phyloP scores from a whole-genome alignment of 2,329 filamentous ascomycete genomes.

The Neurospora crassa region DNA sequence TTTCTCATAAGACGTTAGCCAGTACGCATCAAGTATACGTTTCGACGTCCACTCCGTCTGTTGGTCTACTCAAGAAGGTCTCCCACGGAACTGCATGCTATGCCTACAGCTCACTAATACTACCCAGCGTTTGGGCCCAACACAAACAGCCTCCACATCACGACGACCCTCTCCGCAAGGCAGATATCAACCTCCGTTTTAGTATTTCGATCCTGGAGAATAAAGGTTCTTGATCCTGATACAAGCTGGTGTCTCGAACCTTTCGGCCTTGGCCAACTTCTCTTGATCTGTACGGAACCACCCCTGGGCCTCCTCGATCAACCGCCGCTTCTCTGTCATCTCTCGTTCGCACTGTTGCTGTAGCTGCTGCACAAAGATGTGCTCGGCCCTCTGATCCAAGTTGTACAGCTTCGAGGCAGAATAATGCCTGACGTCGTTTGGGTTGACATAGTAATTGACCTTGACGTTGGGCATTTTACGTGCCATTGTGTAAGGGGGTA shows the following conservation, averaged over 20 bases:
- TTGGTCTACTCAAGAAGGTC: neutral
- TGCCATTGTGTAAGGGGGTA: conserved; percentile 62
- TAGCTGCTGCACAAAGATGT: conserved; percentile 58
- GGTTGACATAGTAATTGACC: conserved; percentile 79
- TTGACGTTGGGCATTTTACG: conserved; percentile 62
- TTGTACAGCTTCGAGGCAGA: conserved; percentile 58
- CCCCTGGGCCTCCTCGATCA: conserved; percentile 71
- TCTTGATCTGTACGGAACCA: conserved; percentile 79
- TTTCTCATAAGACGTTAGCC: neutral
- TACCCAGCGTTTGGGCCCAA: neutral
- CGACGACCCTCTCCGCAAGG: neutral
- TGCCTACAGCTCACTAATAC: neutral
- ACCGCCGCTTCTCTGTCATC: conserved; percentile 50
- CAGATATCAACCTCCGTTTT: neutral
- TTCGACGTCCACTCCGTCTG: neutral
- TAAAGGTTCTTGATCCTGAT: conserved; percentile 30
- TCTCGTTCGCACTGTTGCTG: conserved; percentile 68
- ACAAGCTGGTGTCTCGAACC: conserved; percentile 43
- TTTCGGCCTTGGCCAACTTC: conserved; percentile 63
- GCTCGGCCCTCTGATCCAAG: conserved; percentile 71
- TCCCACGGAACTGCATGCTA: neutral
- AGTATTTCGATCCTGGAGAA: neutral
- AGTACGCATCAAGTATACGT: neutral
- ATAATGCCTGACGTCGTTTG: conserved; percentile 63
- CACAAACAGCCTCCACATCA: neutral